Base-by-base conservation (phyloP, 2,329 filamentous ascomycete genomes). In the Dendryphion nanum region DNA sequence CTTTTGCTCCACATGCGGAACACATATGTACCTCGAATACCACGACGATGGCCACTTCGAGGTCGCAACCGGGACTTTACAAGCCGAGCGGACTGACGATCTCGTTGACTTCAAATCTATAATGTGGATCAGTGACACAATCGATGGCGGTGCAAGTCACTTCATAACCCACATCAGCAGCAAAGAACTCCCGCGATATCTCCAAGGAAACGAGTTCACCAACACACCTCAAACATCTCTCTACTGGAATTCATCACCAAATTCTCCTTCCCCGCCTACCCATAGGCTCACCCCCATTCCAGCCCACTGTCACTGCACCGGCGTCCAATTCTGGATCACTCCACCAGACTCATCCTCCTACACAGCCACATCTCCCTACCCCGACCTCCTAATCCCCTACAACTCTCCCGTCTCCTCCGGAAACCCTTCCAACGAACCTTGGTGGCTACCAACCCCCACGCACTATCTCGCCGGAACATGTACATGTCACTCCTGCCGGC, bases 51-150 rank as follows among this genome's bases (percentile, higher is more conserved):
- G 61, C 4, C 48, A 51, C 19, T 65, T 66, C 28, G 59, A 56
- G 29, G 68, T 71, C 0, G 64, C 71, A 2, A 71, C 68, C 0
- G 73, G 74, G 1, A 55, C 56, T 0, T 44, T 74, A 29, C 48
- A 53, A 0, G 45, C 71, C 19, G 39, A 49, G 0, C 10, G 23
- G n/a, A 51, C 49, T 0, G 50, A 55, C 5, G 53, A 45, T 2
- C 33, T 76, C 5, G 30, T 63, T 4, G 33, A 54, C 13, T 51
- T 52, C 18, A 47, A 48, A 5, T 48, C 63, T 5, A 70, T 75
- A 35, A 69, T 75, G 8, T 76, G 71, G 47, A 60, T 78, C 2
- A 66, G 60, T 1, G 74, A 78, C 37, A 78, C 76, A 1, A 23
- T 61, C 1, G 77, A 80, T 50, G 77, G 76, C 2, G 76, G 77